These are phyloP conservation scores for Aspergillus coremiiformis DNA, from an alignment of 495 filamentous ascomycete species.

Conservation along the genomic window DNA sequence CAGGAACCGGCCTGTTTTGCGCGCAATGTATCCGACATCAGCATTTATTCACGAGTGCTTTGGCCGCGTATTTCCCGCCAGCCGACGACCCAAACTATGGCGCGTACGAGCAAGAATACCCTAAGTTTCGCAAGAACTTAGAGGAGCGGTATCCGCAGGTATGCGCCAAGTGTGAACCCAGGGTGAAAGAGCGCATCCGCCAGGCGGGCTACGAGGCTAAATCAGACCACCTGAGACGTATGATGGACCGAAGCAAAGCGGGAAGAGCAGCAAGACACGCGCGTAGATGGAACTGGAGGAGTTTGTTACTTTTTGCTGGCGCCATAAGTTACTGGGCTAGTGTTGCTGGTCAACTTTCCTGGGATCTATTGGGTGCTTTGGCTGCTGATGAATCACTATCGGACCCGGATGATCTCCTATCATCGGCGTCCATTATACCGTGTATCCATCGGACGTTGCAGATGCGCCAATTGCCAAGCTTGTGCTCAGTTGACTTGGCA, in stretches of 20 bases:
- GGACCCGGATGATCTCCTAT: slow-evolving; percentile 7
- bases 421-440: slow-evolving; percentile 13
- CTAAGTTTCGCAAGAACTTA: slow-evolving; percentile 53
- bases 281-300: slow-evolving; percentile 45
- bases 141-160: slow-evolving; percentile 79
- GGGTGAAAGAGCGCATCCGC: slow-evolving; percentile 55
- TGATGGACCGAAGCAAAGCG: slow-evolving; percentile 58
- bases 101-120: slow-evolving; percentile 49
- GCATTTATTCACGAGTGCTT: slow-evolving; percentile 55
- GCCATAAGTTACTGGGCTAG: slow-evolving; percentile 49
- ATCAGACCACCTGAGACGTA: slow-evolving; percentile 63
- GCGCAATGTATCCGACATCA: slow-evolving; percentile 74
- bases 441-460: slow-evolving; percentile 25
- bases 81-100: slow-evolving; percentile 57
- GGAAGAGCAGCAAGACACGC: slow-evolving; percentile 32
- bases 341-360: slow-evolving; percentile 36
- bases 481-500: slow-evolving; percentile 27
- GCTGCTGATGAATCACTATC: slow-evolving; percentile 7
- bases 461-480: slow-evolving; percentile 15
- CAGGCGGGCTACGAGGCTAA: slow-evolving; percentile 69
- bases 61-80: slow-evolving; percentile 65
- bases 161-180: slow-evolving; percentile 66
- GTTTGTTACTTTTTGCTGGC: slow-evolving; percentile 37
- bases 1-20: slow-evolving; percentile 62
- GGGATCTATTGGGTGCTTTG: slow-evolving; percentile 31